These are phyloP conservation scores for Camellia lanceoleosa DNA, from an alignment of 148 eudicot genomes.

Conservation along the genomic window DNA sequence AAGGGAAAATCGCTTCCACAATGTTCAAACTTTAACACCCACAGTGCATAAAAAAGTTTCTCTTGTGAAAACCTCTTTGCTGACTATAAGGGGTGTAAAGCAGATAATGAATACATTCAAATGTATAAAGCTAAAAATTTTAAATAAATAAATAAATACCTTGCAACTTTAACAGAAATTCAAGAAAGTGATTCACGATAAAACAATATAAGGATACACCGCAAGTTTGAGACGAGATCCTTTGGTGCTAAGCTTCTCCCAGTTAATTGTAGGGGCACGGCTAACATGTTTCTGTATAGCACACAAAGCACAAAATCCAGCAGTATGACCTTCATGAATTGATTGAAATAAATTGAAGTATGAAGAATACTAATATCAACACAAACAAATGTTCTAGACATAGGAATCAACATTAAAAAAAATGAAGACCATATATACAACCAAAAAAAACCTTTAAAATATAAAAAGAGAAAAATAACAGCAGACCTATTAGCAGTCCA, in stretches of 20 bases:
- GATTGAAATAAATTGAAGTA: conserved; percentile 3
- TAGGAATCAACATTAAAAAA: neutral
- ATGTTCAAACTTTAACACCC: neutral
- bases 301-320: conserved; percentile 92
- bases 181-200: neutral
- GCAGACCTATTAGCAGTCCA: neutral
- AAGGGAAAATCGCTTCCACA: neutral
- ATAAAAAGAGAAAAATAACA: neutral
- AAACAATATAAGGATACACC: conserved; percentile 60
- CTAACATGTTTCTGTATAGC: conserved; percentile 89
- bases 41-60: too few species aligned
- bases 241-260: conserved; percentile 84
- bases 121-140: neutral
- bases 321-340: conserved; percentile 58
- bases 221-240: conserved; percentile 82
- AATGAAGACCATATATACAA: neutral
- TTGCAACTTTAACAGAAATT: neutral
- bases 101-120: neutral
- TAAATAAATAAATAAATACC: neutral
- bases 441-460: neutral
- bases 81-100: neutral
- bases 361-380: neutral
- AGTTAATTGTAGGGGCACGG: conserved; percentile 70
- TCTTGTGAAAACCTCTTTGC: neutral
- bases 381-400: neutral